These are phyloP conservation scores for Dysphania ambrosioides DNA, from an alignment of 148 eudicot species.

Conservation along the genomic window DNA sequence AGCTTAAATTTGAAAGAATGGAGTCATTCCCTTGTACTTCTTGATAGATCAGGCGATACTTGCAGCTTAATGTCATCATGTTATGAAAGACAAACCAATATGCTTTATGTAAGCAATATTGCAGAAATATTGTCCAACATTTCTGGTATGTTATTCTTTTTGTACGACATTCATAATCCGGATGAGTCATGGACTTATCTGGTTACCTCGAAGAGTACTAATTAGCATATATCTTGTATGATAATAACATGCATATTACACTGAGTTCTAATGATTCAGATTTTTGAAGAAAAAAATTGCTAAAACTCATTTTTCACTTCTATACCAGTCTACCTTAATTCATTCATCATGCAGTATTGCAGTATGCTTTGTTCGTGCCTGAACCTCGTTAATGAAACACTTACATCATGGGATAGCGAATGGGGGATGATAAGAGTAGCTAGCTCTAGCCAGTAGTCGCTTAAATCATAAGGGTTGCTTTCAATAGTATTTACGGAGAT, in stretches of 20 bases:
- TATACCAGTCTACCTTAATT: not conserved
- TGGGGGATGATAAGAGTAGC: too few species aligned
- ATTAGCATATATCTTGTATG: not conserved
- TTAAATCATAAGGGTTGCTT: too few species aligned
- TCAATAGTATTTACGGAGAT: too few species aligned
- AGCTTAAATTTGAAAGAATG: constrained; percentile 22
- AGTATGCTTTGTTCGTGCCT: not conserved
- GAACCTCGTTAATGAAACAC: not conserved
- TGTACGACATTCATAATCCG: not conserved
- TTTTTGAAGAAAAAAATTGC: not conserved
- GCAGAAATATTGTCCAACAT: not conserved
- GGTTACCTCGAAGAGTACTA: not conserved
- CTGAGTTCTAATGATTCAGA: not conserved
- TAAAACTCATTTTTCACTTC: not conserved
- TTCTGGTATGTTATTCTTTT: not conserved
- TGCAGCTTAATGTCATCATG: not conserved
- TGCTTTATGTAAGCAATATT: not conserved
- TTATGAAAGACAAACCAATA: not conserved
- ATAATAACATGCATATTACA: not conserved
- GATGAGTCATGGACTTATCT: not conserved
- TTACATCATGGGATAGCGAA: not conserved
- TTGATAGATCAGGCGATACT: not conserved
- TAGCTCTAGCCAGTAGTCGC: too few species aligned
- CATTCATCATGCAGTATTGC: not conserved
- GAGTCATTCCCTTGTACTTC: not conserved